Evolutionary conservation across 1,284 basidiomycete genomes (phyloP).

Genomic region (Somion occarium): DNA sequence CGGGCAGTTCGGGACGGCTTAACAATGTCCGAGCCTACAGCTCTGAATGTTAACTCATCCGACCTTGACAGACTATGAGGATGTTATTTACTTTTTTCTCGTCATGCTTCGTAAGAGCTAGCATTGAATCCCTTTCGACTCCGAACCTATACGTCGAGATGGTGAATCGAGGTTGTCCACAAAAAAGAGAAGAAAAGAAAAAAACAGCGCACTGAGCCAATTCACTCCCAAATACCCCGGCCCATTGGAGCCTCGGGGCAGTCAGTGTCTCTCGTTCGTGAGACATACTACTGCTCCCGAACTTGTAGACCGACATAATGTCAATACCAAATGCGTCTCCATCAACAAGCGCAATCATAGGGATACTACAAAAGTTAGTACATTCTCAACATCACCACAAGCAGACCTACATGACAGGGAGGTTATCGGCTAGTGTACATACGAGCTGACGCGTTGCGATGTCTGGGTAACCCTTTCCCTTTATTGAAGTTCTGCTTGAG

Average conservation of each 20-base stretch:
- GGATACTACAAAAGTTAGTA: conserved; percentile 43
- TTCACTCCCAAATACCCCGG: conserved; percentile 75
- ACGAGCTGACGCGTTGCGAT: conserved; percentile 82
- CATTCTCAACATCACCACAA: too few relatives aligned
- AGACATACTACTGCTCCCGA: conserved; percentile 57
- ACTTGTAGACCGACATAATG: conserved; percentile 82
- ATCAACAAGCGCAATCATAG: conserved; percentile 79
- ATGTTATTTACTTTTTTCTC: conserved; percentile 56
- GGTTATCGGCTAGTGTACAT: conserved; percentile 59
- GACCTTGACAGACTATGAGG: conserved; percentile 2
- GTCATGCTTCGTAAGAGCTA: conserved; percentile 71
- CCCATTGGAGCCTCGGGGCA: conserved; percentile 67
- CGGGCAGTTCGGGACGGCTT: conserved; percentile 44
- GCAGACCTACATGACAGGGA: conserved; percentile 43
- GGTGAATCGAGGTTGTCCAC: background rate
- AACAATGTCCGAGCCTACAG: conserved; percentile 68
- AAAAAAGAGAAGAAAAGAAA: background rate
- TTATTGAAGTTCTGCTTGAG: too few relatives aligned
- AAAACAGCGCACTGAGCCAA: conserved; percentile 42
- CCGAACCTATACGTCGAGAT: conserved; percentile 41
- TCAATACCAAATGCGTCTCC: conserved; percentile 88
- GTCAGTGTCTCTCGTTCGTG: conserved; percentile 65
- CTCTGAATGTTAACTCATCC: background rate
- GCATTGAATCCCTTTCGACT: conserved; percentile 53
- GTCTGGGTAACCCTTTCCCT: conserved; percentile 96